Conservation (phyloP, 2,329 filamentous ascomycete species). For the Metarhizium robertsii region DNA sequence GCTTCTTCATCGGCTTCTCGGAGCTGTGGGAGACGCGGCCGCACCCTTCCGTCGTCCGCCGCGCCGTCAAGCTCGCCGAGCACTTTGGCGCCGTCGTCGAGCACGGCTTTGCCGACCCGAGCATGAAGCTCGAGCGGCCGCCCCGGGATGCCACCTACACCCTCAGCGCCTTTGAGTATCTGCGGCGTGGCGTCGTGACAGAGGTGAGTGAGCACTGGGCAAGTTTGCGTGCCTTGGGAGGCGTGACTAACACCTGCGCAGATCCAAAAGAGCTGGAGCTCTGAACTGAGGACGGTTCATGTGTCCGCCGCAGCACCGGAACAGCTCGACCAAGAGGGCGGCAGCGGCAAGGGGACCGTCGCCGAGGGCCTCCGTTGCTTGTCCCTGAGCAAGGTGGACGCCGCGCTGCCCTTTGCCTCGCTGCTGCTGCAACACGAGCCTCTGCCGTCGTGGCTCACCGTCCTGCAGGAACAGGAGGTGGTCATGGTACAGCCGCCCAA, state of each 20-base stretch:
- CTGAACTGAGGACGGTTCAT: conserved; percentile 11
- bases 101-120: conserved; percentile 13
- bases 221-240: too few species aligned
- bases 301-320: not conserved
- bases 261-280: conserved; percentile 21
- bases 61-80: conserved; percentile 25
- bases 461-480: conserved; percentile 10
- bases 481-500: conserved; percentile 11
- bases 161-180: conserved; percentile 25
- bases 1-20: conserved; percentile 27
- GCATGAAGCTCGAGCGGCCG: not conserved
- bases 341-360: not conserved
- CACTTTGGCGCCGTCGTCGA: conserved; percentile 25
- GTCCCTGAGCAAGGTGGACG: not conserved
- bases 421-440: not conserved
- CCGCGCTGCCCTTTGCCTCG: not conserved
- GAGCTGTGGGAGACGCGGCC: conserved; percentile 24
- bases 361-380: not conserved
- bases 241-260: not conserved
- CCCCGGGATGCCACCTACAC: conserved; percentile 10
- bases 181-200: conserved; percentile 21
- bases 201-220: conserved; percentile 7
- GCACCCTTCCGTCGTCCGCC: conserved; percentile 22
- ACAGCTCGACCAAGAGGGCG: not conserved
- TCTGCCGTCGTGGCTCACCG: not conserved